A percentile compares a stretch with the other conserved stretches of the same genome.
Conservation (phyloP, 352 stramenopile genomes). For the Globisporangium rhizosaccharum region DNA sequence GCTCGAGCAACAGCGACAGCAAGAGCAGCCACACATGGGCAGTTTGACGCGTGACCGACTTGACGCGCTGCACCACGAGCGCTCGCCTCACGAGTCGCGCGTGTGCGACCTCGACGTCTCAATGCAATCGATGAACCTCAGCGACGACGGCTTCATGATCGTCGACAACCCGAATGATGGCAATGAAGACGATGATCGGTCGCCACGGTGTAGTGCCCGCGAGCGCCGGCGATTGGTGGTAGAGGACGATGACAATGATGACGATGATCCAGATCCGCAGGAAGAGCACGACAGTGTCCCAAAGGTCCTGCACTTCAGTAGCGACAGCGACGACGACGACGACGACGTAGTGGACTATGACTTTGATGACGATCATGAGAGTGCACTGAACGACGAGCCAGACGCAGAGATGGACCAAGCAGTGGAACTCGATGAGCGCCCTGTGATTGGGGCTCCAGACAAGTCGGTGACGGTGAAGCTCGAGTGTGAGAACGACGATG, state of each 20-base stretch:
- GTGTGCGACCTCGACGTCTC: conserved; percentile 47
- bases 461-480: conserved; percentile 11
- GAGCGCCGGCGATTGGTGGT: conserved; percentile 7
- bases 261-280: conserved; percentile 16
- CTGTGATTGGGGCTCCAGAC: neutral
- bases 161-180: conserved; percentile 5
- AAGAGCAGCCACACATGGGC: neutral
- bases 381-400: neutral
- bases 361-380: conserved; percentile 1
- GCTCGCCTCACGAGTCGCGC: conserved; percentile 1
- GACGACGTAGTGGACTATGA: conserved; percentile 21
- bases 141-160: conserved; percentile 28
- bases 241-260: conserved; percentile 20
- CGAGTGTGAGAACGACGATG: conserved; percentile 6
- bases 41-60: neutral
- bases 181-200: neutral
- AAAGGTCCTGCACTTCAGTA: conserved; percentile 37
- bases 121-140: conserved; percentile 72
- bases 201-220: neutral
- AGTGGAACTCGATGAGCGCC: neutral
- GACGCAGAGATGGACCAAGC: conserved; percentile 11
- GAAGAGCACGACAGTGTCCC: conserved; percentile 24
- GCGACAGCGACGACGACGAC: conserved; percentile 37
- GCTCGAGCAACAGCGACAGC: neutral
- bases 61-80: conserved; percentile 1